Evolutionary conservation across 768 basidiomycete genomes (phyloP).

Genomic region (Naematelia encephala): DNA sequence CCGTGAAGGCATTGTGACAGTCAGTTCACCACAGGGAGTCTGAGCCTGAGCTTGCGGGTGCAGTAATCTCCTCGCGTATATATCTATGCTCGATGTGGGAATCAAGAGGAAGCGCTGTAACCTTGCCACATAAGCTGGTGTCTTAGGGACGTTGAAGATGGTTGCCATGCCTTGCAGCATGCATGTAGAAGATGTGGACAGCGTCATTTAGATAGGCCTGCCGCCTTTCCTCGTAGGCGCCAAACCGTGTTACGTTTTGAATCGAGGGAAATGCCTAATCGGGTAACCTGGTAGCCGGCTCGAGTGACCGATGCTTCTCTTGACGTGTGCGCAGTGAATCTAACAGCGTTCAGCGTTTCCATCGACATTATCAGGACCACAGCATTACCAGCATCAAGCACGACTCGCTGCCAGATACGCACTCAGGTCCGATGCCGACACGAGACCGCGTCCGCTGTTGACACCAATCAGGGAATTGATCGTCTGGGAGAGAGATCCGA

Average conservation of each 20-base stretch:
- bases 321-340: not conserved
- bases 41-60: too few species aligned
- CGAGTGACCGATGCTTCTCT: not conserved
- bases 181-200: not conserved
- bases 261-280: not conserved
- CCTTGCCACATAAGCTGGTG: too few species aligned
- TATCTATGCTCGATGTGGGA: too few species aligned
- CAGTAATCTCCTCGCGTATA: too few species aligned
- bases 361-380: not conserved
- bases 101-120: too few species aligned
- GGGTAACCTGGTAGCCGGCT: not conserved
- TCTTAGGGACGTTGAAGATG: too few species aligned
- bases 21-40: too few species aligned
- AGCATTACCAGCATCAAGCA: too few species aligned
- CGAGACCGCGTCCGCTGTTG: not conserved
- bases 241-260: not conserved
- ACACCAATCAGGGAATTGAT: too few species aligned
- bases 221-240: not conserved
- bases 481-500: not conserved
- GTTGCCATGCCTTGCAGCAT: too few species aligned
- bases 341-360: not conserved
- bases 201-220: not conserved
- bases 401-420: too few species aligned
- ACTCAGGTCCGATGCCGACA: not conserved
- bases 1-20: too few species aligned